Base-by-base conservation (phyloP, 805 yeast species). In the Kuraishia hungarica region DNA sequence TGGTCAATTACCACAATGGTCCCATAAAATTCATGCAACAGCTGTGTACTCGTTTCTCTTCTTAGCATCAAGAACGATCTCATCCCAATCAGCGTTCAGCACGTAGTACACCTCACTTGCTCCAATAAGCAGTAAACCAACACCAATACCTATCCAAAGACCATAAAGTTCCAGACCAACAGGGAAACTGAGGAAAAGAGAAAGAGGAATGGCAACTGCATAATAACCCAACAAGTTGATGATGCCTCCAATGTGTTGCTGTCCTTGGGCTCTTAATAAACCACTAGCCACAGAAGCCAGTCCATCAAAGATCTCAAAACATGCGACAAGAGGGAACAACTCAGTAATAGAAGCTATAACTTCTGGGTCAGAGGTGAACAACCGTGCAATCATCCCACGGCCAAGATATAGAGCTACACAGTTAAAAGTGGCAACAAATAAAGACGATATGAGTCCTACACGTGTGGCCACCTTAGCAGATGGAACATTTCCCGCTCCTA, bases 261-360 rank as follows among this genome's bases (percentile, higher is more conserved):
- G 71, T 0, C 93, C 96, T 65, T 86, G 85, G 1, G 92, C 91
- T 57, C 96, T 72, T 56, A 89, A 70, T 39, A 86, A 77, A 1
- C 92, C 94, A 48, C 86, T 83, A 2, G 89, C 83, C 19, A 87
- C 83, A 50, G 86, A 81, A 17, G 88, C 86, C 19, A 86, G 64
- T 2, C 89, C 84, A 66, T 89, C 96, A 56, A 81, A 78, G 1
- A 88, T 67, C 60, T 86, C 90, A 60, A 85, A 79, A 1, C 83
- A 59, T 1, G 91, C 81, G 24, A 87, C 79, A 51, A 83, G 72
- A 1, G 93, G 91, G 62, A 87, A 78, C 20, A 86, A 70, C 8
- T 69, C 64, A 1, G 76, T 74, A n/a, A 86, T 81, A 57, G 81
- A 64, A 0, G 62, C 62, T 10, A 78, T 70, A 7, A 89, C 90